These are phyloP conservation scores for Yamadazyma triangularis DNA, from an alignment of 1,139 yeast species.

Conservation along the genomic window DNA sequence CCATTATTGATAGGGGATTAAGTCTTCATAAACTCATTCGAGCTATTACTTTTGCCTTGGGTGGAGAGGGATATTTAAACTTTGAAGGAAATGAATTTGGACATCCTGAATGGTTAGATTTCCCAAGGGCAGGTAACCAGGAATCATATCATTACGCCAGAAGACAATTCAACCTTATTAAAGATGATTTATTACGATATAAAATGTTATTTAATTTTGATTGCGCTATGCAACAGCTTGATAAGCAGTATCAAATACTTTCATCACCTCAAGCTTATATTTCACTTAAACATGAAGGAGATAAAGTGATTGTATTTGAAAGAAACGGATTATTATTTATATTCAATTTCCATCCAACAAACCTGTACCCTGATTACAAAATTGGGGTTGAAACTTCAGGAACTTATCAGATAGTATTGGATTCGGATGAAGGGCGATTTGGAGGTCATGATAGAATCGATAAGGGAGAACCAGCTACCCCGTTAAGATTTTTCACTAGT, in stretches of 20 bases:
- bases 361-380: conserved; percentile 82
- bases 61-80: conserved; percentile 94
- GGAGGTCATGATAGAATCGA: conserved; percentile 79
- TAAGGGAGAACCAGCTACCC: conserved; percentile 31
- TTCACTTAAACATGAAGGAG: conserved; percentile 81
- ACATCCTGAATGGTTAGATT: conserved; percentile 98
- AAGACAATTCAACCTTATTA: conserved; percentile 84
- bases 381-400: conserved; percentile 85
- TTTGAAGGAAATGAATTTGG: conserved; percentile 99
- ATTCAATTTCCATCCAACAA: conserved; percentile 84
- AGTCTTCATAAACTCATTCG: conserved; percentile 89
- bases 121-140: conserved; percentile 85
- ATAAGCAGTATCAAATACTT: conserved; percentile 66
- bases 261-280: conserved; percentile 78
- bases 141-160: conserved; percentile 93
- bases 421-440: conserved; percentile 63
- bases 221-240: conserved; percentile 75
- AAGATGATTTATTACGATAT: conserved; percentile 77
- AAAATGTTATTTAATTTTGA: conserved; percentile 76
- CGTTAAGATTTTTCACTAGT: conserved; percentile 70
- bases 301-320: conserved; percentile 85
- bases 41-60: conserved; percentile 77
- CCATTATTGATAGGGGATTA: conserved; percentile 81
- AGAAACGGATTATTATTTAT: conserved; percentile 80
- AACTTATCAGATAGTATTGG: conserved; percentile 65